Evolutionary conservation across 176 grass and related monocot genomes (phyloP).

Genomic region (Leersia perrieri): DNA sequence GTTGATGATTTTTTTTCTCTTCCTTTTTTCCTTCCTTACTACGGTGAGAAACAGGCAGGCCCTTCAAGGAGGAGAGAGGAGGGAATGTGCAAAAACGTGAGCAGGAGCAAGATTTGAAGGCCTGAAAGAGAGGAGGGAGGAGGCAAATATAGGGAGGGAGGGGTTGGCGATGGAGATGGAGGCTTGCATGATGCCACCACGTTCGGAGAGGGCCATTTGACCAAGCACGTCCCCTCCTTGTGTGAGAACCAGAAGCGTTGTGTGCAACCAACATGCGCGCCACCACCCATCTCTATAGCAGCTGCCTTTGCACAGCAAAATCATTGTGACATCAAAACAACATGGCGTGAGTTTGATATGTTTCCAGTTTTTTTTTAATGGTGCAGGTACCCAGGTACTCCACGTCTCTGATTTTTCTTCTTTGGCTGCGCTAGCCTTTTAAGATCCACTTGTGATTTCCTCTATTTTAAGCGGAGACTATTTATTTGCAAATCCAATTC

Average conservation of each 20-base stretch:
- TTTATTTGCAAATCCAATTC: too few relatives aligned
- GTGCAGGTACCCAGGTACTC: neutral
- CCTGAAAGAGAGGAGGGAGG: constrained; percentile 46
- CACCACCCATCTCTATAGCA: constrained; percentile 48
- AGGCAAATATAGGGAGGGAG: constrained; percentile 46
- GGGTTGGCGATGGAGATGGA: constrained; percentile 20
- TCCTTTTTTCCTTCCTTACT: constrained; percentile 37
- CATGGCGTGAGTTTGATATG: neutral
- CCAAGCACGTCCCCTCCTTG: constrained; percentile 57
- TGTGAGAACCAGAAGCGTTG: constrained; percentile 45
- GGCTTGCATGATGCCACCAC: constrained; percentile 49
- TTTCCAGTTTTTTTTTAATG: neutral
- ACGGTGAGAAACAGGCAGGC: constrained; percentile 14
- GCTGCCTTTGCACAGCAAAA: neutral
- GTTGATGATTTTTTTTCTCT: constrained; percentile 19
- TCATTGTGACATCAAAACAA: constrained; percentile 13
- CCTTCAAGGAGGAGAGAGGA: neutral
- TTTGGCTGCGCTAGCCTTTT: neutral
- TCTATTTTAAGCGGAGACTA: neutral
- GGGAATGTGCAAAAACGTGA: constrained; percentile 10
- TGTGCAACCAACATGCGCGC: constrained; percentile 46
- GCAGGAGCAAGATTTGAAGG: constrained; percentile 47
- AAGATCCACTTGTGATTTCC: neutral
- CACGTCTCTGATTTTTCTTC: neutral
- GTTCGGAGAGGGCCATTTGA: constrained; percentile 40